These are phyloP conservation scores for Alternaria metachromatica DNA, from an alignment of 2,329 filamentous ascomycete genomes.

Conservation along the genomic window DNA sequence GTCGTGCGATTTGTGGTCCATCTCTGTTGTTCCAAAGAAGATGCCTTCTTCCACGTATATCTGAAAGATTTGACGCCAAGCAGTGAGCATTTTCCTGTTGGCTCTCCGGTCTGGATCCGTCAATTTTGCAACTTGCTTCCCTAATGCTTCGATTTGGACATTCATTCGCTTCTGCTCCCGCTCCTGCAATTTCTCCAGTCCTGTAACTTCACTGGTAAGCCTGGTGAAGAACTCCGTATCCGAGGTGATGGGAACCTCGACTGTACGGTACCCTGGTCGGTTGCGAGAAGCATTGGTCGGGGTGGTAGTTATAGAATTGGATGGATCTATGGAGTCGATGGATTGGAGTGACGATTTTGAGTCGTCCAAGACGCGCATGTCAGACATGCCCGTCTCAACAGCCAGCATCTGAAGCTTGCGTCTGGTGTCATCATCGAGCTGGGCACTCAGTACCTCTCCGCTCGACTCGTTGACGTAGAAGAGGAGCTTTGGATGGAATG, in stretches of 20 bases:
- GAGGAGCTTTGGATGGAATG: constrained; percentile 71
- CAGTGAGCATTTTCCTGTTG: constrained; percentile 69
- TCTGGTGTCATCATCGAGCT: constrained; percentile 69
- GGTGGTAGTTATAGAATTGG: background rate
- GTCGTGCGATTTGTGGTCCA: constrained; percentile 70
- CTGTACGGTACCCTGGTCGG: constrained; percentile 47
- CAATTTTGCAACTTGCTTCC: constrained; percentile 67
- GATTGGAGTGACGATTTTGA: constrained; percentile 20
- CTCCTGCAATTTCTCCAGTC: constrained; percentile 71
- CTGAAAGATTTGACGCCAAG: constrained; percentile 83
- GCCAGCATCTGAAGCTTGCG: constrained; percentile 68
- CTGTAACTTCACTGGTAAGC: constrained; percentile 73
- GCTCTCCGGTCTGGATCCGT: constrained; percentile 70
- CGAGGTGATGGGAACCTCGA: constrained; percentile 80
- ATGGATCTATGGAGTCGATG: background rate
- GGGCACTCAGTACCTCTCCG: constrained; percentile 72
- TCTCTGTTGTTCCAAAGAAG: constrained; percentile 81
- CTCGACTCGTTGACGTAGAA: constrained; percentile 72
- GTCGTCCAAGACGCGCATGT: constrained; percentile 45
- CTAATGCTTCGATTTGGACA: constrained; percentile 68
- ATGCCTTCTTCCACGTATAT: constrained; percentile 80
- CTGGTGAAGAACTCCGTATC: constrained; percentile 82
- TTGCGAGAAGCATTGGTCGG: constrained; percentile 3
- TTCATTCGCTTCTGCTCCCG: constrained; percentile 70
- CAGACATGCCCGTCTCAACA: constrained; percentile 52